Percentiles rank a stretch among this genome's conserved stretches.
These are phyloP conservation scores for Trichomonascaceae sp. DNA, from an alignment of 1,139 yeast species.

Conservation along the genomic window DNA sequence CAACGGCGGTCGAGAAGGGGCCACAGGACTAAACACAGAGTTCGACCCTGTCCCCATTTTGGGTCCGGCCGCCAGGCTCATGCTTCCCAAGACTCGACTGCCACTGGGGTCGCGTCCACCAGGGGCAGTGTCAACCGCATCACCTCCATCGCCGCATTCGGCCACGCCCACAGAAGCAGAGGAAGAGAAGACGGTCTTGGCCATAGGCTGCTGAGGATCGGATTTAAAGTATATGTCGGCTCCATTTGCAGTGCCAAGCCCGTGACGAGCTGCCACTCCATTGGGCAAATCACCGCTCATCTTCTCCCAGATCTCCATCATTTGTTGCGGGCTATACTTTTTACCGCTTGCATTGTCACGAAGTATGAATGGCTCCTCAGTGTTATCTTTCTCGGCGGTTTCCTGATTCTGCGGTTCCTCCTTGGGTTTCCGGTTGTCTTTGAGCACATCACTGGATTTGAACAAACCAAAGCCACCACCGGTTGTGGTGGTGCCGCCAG, in stretches of 20 bases:
- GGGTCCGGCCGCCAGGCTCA: too few species aligned
- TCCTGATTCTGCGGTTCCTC: too few species aligned
- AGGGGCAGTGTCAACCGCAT: background rate
- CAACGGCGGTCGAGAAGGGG: background rate
- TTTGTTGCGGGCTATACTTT: slow-evolving; percentile 38
- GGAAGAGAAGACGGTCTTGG: background rate
- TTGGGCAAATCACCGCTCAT: slow-evolving; percentile 21
- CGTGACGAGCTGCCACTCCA: background rate
- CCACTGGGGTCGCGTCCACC: too few species aligned
- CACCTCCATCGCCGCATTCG: background rate
- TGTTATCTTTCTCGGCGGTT: too few species aligned
- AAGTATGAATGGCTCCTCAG: slow-evolving; percentile 1
- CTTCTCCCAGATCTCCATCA: slow-evolving; percentile 40
- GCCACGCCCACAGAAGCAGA: background rate
- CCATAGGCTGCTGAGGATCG: background rate
- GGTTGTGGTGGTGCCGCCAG: too few species aligned
- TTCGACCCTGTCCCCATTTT: background rate
- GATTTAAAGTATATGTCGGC: background rate
- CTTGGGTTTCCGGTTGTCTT: too few species aligned
- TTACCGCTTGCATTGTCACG: slow-evolving; percentile 14
- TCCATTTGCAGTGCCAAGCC: too few species aligned
- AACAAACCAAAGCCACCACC: too few species aligned
- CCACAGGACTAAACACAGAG: background rate
- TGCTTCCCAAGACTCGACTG: background rate
- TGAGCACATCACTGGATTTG: too few species aligned